phyloP scores from a whole-genome alignment of 441 rosid species.

The Pelargonium myrrhifolium region DNA sequence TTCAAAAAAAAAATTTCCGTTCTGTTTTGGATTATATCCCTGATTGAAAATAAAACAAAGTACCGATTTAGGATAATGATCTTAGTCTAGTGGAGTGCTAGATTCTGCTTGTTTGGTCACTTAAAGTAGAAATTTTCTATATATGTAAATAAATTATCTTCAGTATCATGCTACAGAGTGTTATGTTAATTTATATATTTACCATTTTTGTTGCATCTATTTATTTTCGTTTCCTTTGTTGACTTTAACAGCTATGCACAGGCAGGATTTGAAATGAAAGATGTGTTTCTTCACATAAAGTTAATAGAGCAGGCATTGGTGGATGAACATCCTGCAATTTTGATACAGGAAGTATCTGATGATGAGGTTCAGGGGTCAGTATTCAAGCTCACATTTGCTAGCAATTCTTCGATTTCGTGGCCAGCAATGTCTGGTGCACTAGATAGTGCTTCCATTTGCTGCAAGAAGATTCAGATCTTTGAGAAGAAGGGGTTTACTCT shows the following conservation, averaged over 20 bases:
- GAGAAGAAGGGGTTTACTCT: conserved; percentile 88
- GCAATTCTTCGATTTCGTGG: conserved; percentile 72
- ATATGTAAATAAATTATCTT: too few relatives aligned
- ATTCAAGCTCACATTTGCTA: conserved; percentile 72
- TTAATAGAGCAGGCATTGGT: conserved; percentile 85
- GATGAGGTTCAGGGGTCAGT: conserved; percentile 49
- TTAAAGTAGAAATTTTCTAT: too few relatives aligned
- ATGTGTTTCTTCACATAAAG: conserved; percentile 80
- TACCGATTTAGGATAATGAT: too few relatives aligned
- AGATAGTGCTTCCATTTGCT: conserved; percentile 62
- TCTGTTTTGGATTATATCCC: background rate
- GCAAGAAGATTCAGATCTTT: conserved; percentile 79
- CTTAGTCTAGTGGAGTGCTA: too few relatives aligned
- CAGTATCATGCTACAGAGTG: too few relatives aligned
- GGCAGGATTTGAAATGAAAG: conserved; percentile 88
- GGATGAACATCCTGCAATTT: conserved; percentile 60
- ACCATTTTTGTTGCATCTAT: background rate
- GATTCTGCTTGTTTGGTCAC: too few relatives aligned
- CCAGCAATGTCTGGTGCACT: conserved; percentile 69
- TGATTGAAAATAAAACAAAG: too few relatives aligned
- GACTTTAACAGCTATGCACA: conserved; percentile 59
- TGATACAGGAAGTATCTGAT: conserved; percentile 60
- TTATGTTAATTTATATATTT: background rate
- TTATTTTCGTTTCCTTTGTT: conserved; percentile 10
- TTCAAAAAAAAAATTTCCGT: background rate